Percentiles rank a stretch among this genome's conserved stretches.
phyloP scores from a whole-genome alignment of 2,329 filamentous ascomycete species.

The Orbilia brochopaga region DNA sequence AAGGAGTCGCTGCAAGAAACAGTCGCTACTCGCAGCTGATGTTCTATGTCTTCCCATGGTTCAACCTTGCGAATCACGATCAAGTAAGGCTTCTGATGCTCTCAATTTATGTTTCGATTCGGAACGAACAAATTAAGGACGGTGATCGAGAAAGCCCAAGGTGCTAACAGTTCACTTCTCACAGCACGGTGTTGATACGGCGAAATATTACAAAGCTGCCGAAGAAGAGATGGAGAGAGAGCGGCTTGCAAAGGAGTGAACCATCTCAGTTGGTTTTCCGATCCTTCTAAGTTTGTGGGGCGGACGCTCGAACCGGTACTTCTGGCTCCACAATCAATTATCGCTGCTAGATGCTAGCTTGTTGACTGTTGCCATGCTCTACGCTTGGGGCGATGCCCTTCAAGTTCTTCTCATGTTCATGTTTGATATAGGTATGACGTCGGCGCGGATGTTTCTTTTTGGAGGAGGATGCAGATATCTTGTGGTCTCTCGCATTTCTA shows the following conservation, averaged over 20 bases:
- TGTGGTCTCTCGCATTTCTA: too few relatives aligned
- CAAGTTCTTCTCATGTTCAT: too few relatives aligned
- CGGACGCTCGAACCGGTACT: not conserved
- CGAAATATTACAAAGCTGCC: constrained; percentile 96
- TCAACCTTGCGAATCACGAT: constrained; percentile 97
- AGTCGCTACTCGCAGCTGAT: constrained; percentile 88
- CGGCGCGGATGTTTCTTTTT: too few relatives aligned
- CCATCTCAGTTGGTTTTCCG: constrained; percentile 52
- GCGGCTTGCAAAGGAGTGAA: constrained; percentile 57
- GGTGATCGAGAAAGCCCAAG: not conserved
- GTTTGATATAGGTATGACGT: too few relatives aligned
- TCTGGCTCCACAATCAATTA: too few relatives aligned
- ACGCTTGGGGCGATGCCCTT: too few relatives aligned
- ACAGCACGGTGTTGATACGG: constrained; percentile 93
- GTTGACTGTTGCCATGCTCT: too few relatives aligned
- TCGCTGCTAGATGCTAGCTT: too few relatives aligned
- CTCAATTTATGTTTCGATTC: not conserved
- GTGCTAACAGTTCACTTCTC: constrained; percentile 51
- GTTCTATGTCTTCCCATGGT: constrained; percentile 86
- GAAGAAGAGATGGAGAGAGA: constrained; percentile 91
- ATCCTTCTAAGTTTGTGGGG: not conserved
- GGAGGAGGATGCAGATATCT: too few relatives aligned
- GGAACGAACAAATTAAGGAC: not conserved
- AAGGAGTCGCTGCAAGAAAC: constrained; percentile 90
- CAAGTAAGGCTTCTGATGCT: constrained; percentile 60